Percentiles rank a stretch among this genome's conserved stretches.
These are phyloP conservation scores for Plasmodiophora brassicae DNA, from an alignment of 208 protist species.

Conservation along the genomic window DNA sequence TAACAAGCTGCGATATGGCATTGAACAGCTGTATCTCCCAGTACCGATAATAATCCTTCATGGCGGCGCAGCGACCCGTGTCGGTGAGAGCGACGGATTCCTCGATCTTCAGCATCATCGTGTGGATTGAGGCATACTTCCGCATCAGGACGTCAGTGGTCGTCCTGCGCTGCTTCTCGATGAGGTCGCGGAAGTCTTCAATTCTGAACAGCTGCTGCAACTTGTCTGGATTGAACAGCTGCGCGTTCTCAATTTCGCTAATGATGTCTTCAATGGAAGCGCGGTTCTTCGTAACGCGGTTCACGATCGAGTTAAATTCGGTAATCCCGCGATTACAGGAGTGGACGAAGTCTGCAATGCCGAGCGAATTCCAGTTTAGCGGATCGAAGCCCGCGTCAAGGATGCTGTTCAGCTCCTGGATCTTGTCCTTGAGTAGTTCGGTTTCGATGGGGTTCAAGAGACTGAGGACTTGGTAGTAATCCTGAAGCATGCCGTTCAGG, in stretches of 20 bases:
- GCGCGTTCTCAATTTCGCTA: constrained; percentile 47
- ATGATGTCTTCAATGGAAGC: constrained; percentile 73
- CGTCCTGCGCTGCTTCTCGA: constrained; percentile 73
- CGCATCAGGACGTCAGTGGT: constrained; percentile 74
- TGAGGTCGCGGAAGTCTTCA: constrained; percentile 77
- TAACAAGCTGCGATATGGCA: constrained; percentile 80
- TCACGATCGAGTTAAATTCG: constrained; percentile 86
- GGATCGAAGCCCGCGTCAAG: constrained; percentile 34
- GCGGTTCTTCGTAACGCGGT: constrained; percentile 89
- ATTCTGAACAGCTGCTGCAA: constrained; percentile 50
- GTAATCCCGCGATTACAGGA: constrained; percentile 83
- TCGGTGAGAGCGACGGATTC: constrained; percentile 31
- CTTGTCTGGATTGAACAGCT: constrained; percentile 45
- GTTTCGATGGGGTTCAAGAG: constrained; percentile 75
- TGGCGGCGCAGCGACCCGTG: constrained; percentile 64
- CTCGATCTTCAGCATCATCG: constrained; percentile 88
- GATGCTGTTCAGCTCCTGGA: constrained; percentile 72
- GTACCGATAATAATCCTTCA: constrained; percentile 86
- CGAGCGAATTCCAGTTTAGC: constrained; percentile 94
- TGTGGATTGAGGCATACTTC: constrained; percentile 84
- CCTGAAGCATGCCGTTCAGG: constrained; percentile 83
- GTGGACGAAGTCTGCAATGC: constrained; percentile 87
- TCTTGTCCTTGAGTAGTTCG: constrained; percentile 77
- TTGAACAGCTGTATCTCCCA: constrained; percentile 90
- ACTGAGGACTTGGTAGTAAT: constrained; percentile 69